Conservation (phyloP, 495 filamentous ascomycete species). For the Lepraria neglecta region DNA sequence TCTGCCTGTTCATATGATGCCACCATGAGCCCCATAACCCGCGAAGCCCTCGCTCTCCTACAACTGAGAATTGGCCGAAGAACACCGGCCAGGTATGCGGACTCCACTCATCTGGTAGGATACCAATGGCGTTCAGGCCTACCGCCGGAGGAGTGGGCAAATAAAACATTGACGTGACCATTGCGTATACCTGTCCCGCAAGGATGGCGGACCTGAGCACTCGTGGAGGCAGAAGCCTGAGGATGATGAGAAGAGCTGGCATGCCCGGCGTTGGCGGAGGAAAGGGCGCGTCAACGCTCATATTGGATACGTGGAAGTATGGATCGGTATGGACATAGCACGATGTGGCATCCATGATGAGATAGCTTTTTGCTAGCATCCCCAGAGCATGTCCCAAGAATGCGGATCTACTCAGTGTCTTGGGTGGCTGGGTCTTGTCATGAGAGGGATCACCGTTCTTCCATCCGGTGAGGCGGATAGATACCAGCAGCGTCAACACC, state of each 20-base stretch:
- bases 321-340: conserved; percentile 20
- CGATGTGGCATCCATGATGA: conserved; percentile 21
- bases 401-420: neutral
- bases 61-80: conserved; percentile 24
- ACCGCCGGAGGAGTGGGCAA: conserved; percentile 12
- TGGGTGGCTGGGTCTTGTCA: conserved; percentile 18
- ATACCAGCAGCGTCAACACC: conserved; percentile 25
- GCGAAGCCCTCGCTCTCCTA: conserved; percentile 20
- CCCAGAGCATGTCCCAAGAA: conserved; percentile 11
- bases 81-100: conserved; percentile 26
- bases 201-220: conserved; percentile 18
- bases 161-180: conserved; percentile 19
- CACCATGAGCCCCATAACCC: conserved; percentile 29
- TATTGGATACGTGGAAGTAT: conserved; percentile 21
- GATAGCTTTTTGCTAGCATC: conserved; percentile 1
- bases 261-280: conserved; percentile 2
- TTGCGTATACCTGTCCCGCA: conserved; percentile 22
- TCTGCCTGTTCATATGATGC: conserved; percentile 25
- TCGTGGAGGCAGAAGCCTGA: conserved; percentile 21
- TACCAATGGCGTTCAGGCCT: conserved; percentile 17
- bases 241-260: neutral
- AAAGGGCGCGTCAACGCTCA: conserved; percentile 13
- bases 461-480: conserved; percentile 22
- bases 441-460: conserved; percentile 21
- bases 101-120: conserved; percentile 24